Evolutionary conservation across 768 basidiomycete genomes (phyloP), one percentile per base, ranked within the genome.

Genomic region (Leccinellum rugosiceps): DNA sequence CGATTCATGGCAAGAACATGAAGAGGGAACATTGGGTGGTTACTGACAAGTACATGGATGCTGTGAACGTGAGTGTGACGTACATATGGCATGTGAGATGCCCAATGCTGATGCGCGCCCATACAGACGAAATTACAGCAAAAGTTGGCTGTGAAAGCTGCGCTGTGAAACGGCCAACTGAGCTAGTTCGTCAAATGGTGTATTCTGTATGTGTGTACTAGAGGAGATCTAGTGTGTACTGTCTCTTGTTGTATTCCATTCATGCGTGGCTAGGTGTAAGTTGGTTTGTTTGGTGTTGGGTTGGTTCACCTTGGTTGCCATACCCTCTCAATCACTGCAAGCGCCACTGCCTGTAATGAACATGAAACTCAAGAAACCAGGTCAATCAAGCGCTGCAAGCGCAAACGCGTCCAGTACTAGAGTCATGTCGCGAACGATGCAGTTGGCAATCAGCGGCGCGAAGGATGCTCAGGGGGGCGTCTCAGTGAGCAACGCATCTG

Each of bases 1-100:
- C 93, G 2, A 97, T 98, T 69, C 88, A 98, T 66, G 95, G 95
- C 35, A 90, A 89, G 80, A 72, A 83, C 61, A 85, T 96, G 91
- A 85, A 87, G 78, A 81, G 95, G 65, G 93, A 94, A 65, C 90
- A 98, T 75, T 98, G 94, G 92, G 96, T 97, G n/a, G 75, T 94
- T 25, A 98, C 94, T 4, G 86, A 92, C 72, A 89, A 82, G 46
- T 97, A 96, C 70, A 88, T 97, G 92, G 92, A 95, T 74, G 83
- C 87, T 50, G 94, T 96, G 49, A 92, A 93, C 69, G 92, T 92
- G 63, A 72, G 84, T 78, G 0, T n/a, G 17, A 35, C 30, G 32
- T 49, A 35, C 30, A 30, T 49, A 13, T 15, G 55, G 14, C 15
- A n/a, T 34, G 26, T 41, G 15, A n/a, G 10, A 25, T 34, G 15